Conservation (phyloP, 169 alveolate species). For the Plasmodium blacklocki region DNA sequence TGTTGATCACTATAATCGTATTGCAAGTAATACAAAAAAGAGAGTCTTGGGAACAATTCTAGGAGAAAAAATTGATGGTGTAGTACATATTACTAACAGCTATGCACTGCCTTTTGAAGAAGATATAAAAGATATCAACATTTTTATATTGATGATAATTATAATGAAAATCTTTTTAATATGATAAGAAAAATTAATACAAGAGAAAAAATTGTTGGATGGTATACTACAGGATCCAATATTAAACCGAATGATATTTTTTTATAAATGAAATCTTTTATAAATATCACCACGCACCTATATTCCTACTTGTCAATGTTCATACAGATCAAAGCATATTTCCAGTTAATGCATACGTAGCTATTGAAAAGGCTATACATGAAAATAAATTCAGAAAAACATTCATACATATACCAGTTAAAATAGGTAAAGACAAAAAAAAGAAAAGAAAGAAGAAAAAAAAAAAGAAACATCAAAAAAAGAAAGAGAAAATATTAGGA, state of each 20-base stretch:
- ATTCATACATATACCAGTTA: conserved; percentile 94
- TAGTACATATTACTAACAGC: conserved; percentile 97
- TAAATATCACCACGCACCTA: conserved; percentile 95
- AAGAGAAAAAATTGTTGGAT: conserved; percentile 97
- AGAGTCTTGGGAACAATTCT: conserved; percentile 99
- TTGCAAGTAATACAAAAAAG: conserved; percentile 95
- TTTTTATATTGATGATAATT: conserved; percentile 98
- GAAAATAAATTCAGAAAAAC: conserved; percentile 93
- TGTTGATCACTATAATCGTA: conserved; percentile 99
- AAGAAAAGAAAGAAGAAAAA: too few species aligned
- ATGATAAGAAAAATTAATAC: conserved; percentile 97
- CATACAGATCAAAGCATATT: conserved; percentile 80
- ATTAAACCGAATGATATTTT: conserved; percentile 97
- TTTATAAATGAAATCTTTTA: conserved; percentile 97
- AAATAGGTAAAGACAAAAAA: conserved; percentile 90
- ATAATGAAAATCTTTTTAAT: conserved; percentile 96
- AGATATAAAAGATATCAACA: conserved; percentile 97
- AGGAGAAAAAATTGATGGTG: conserved; percentile 93
- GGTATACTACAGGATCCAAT: conserved; percentile 99
- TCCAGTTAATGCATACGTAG: conserved; percentile 96
- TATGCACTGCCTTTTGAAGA: conserved; percentile 99
- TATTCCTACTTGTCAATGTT: conserved; percentile 95
- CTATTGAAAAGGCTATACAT: conserved; percentile 96
- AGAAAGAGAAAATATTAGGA: too few species aligned
- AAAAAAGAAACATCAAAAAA: too few species aligned